phyloP scores from a whole-genome alignment of 1,139 yeast genomes.

The Kurtzmaniella quercitrusa region DNA sequence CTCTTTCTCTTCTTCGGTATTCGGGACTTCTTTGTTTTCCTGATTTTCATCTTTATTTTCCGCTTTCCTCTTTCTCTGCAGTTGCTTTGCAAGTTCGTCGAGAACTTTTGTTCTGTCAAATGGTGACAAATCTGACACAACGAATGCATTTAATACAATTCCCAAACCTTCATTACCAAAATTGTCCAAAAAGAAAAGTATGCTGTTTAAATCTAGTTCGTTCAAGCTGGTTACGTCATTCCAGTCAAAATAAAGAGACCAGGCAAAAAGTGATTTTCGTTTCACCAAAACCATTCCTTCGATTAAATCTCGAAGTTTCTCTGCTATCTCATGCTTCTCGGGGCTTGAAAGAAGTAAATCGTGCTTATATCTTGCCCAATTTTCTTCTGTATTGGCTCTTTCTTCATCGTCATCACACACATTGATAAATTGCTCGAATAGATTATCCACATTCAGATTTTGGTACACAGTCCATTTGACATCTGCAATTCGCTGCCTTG shows the following conservation, averaged over 20 bases:
- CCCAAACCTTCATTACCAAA: constrained; percentile 68
- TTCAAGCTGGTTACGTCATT: constrained; percentile 50
- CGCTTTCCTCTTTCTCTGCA: not conserved
- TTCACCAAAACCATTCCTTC: constrained; percentile 73
- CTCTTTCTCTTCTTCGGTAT: constrained; percentile 16
- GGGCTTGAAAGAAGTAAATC: constrained; percentile 45
- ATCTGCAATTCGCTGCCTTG: constrained; percentile 31
- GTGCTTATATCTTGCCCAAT: constrained; percentile 53
- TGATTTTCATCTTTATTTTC: constrained; percentile 7
- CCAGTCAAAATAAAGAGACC: constrained; percentile 80
- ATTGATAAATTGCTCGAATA: constrained; percentile 58
- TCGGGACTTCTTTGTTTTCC: constrained; percentile 2
- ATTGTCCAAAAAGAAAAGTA: constrained; percentile 47
- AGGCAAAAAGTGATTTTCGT: constrained; percentile 59
- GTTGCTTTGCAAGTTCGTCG: constrained; percentile 12
- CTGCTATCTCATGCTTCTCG: constrained; percentile 32
- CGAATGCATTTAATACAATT: constrained; percentile 53
- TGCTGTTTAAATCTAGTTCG: constrained; percentile 44
- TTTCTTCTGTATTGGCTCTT: constrained; percentile 59
- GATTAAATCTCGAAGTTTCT: constrained; percentile 51
- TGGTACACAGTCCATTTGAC: constrained; percentile 49
- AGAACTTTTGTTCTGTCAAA: constrained; percentile 31
- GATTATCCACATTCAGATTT: constrained; percentile 46
- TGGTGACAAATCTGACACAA: constrained; percentile 67
- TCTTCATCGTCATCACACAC: constrained; percentile 57